Evolutionary conservation across 257 asterid genomes (phyloP).

Genomic region (Primulina tabacum): DNA sequence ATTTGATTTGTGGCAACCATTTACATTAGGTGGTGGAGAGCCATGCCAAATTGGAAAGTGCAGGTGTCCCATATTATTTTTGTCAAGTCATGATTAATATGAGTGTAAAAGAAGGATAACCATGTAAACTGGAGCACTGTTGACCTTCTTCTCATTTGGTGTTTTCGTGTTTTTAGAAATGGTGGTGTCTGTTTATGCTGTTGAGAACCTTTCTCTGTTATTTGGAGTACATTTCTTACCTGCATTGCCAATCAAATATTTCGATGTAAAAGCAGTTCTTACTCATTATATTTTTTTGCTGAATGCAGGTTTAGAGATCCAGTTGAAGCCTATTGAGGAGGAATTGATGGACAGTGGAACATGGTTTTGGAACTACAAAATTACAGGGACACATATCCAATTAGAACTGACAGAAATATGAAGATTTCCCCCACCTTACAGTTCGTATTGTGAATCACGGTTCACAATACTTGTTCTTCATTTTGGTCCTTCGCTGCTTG

Average conservation of each 20-base stretch:
- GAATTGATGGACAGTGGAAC: slow-evolving; percentile 76
- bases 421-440: slow-evolving; percentile 16
- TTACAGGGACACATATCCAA: slow-evolving; percentile 58
- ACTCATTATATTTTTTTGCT: slow-evolving; percentile 20
- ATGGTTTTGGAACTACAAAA: slow-evolving; percentile 88
- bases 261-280: slow-evolving; percentile 10
- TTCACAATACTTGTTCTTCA: slow-evolving; percentile 43
- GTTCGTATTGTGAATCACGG: slow-evolving; percentile 52
- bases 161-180: slow-evolving; percentile 3
- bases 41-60: not conserved
- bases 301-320: slow-evolving; percentile 57
- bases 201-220: slow-evolving; percentile 2
- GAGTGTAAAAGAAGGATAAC: not conserved
- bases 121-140: not conserved
- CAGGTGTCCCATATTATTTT: not conserved
- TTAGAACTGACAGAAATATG: slow-evolving; percentile 63
- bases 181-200: not conserved
- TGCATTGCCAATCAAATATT: slow-evolving; percentile 14
- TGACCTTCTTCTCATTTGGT: slow-evolving; percentile 14
- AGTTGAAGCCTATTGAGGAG: slow-evolving; percentile 56
- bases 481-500: slow-evolving; percentile 34
- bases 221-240: not conserved
- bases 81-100: not conserved
- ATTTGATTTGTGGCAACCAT: not conserved
- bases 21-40: not conserved